A percentile compares a stretch with the other conserved stretches of the same genome.
phyloP scores from a whole-genome alignment of 2,329 filamentous ascomycete species.

The Paraphoma chrysanthemicola region DNA sequence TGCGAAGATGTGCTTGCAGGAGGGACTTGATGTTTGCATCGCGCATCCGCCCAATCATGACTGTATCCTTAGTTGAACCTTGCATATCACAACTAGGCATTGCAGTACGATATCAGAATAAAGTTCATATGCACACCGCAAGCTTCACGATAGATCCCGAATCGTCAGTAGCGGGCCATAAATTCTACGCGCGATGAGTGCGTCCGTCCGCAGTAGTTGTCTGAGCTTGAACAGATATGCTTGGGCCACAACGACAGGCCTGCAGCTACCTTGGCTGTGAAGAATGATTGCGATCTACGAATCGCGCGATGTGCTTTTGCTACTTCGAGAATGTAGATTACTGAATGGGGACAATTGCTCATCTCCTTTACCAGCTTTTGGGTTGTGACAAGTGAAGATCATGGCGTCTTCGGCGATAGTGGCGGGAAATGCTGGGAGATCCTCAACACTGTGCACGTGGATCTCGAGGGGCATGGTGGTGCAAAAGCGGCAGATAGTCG shows the following conservation, averaged over 20 bases:
- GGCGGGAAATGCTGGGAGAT: slow-evolving; percentile 5
- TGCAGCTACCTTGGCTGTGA: slow-evolving; percentile 4
- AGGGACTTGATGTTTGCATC: slow-evolving; percentile 9
- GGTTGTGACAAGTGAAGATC: slow-evolving; percentile 14
- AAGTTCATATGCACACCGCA: slow-evolving; percentile 9
- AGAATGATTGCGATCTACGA: slow-evolving; percentile 18
- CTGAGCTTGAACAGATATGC: slow-evolving; percentile 11
- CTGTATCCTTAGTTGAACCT: neutral
- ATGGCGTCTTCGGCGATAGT: slow-evolving; percentile 5
- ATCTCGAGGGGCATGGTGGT: slow-evolving; percentile 5
- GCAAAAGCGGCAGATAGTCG: slow-evolving; percentile 10
- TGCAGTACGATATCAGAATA: slow-evolving; percentile 16
- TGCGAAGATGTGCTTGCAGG: slow-evolving; percentile 14
- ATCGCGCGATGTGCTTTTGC: slow-evolving; percentile 17
- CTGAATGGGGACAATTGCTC: slow-evolving; percentile 13
- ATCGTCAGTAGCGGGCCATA: slow-evolving; percentile 1
- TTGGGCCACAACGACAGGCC: slow-evolving; percentile 1
- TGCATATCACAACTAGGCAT: slow-evolving; percentile 1
- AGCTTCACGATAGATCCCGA: slow-evolving; percentile 5
- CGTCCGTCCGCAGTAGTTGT: slow-evolving; percentile 1
- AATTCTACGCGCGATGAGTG: slow-evolving; percentile 8
- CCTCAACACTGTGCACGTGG: slow-evolving; percentile 13
- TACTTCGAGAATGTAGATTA: slow-evolving; percentile 13
- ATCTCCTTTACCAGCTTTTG: slow-evolving; percentile 9
- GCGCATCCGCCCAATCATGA: slow-evolving; percentile 3